Base-by-base conservation (phyloP, 768 basidiomycete genomes). In the Hypholoma sublateritium region DNA sequence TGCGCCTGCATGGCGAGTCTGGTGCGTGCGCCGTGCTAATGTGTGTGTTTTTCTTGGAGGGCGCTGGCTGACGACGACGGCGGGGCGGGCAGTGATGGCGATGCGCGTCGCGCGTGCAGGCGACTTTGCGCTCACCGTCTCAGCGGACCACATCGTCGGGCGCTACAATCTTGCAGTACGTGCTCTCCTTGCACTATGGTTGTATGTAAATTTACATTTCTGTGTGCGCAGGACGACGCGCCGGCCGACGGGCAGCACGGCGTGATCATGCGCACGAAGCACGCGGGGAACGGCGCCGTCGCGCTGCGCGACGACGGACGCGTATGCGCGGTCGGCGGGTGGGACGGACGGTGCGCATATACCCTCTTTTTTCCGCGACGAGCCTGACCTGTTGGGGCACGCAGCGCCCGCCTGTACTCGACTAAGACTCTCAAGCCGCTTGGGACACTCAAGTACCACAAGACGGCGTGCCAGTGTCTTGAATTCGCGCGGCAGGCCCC, bases 271-370 rank as follows among this genome's bases (percentile, higher is more conserved):
- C 75, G 83, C 44, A 93, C 86, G 19, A 93, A 88, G 64, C 79
- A 91, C 59, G 84, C 91, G 0, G 94, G 95, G 3, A 94, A 94
- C 65, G 81, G 81, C 0, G 81, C 84, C 6, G 70, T 98, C n/a
- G 81, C 87, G 3, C 84, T 97, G 12, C 84, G 86, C 5, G 79
- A 83, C 35, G 87, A 91, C 61, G 92, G 87, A 0, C 80, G 81
- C 19, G 83, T 98, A 0, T 89, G 94, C 62, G 95, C 94, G 0
- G 76, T 95, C 2, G 95, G 89, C 2, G 93, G 95, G 0, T 98
- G 96, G 96, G 95, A 98, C 59, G 95, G 96, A 35, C 84, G 79
- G 95, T 95, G 61, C 63, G 89, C 73, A 5, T 36, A 42, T 13
- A 28, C 34, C 44, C 56, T 25, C 28, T 41, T n/a, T 13, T 37